Evolutionary conservation across 371 early-diverging fungal species (phyloP).

Genomic region (Circinella umbellata): DNA sequence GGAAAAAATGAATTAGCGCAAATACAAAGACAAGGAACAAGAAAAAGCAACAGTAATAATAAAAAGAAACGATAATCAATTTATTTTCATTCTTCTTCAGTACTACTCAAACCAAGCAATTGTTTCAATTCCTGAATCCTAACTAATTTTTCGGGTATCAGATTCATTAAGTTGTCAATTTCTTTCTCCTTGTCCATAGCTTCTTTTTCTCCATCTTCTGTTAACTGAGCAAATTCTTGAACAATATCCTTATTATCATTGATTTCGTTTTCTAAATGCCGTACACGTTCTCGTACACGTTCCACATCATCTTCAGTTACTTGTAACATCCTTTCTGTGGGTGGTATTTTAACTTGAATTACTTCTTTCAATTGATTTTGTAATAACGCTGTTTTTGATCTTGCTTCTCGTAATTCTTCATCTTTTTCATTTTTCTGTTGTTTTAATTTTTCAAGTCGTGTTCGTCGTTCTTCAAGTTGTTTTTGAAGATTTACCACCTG

Average conservation of each 20-base stretch:
- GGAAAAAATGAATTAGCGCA: conserved; percentile 3
- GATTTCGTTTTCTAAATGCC: background rate
- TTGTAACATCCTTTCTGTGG: background rate
- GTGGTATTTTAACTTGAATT: background rate
- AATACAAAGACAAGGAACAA: conserved; percentile 29
- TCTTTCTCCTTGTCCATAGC: conserved; percentile 5
- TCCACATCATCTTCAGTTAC: background rate
- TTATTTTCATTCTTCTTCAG: background rate
- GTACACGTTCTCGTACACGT: background rate
- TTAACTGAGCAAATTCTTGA: conserved; percentile 1
- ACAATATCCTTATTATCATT: conserved; percentile 4
- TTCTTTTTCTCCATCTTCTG: background rate
- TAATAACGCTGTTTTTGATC: background rate
- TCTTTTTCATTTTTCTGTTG: conserved; percentile 6
- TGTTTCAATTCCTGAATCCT: background rate
- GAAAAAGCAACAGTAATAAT: conserved; percentile 20
- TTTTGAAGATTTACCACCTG: background rate
- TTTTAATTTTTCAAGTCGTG: background rate
- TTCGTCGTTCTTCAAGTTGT: background rate
- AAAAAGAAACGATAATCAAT: conserved; percentile 11
- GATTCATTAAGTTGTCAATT: conserved; percentile 13
- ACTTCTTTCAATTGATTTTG: background rate
- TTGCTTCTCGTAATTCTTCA: background rate
- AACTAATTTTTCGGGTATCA: conserved; percentile 13
- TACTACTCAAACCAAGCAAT: background rate